Conservation (phyloP, 2,329 filamentous ascomycete species). For the Aspergillus novofumigatus region DNA sequence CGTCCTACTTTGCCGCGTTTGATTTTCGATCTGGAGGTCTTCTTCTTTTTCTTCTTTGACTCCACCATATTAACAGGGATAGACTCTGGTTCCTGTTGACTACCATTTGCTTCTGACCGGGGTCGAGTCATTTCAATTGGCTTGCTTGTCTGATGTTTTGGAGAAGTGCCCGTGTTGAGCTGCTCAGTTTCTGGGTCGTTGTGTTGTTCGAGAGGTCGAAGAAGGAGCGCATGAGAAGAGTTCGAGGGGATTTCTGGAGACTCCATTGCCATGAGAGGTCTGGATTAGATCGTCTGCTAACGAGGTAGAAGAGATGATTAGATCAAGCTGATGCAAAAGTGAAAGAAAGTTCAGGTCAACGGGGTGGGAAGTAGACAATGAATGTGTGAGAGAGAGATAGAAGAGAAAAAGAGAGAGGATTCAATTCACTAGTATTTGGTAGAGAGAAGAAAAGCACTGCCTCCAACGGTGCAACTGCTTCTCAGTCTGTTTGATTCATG, state of each 20-base stretch:
- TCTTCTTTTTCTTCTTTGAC: slow-evolving; percentile 33
- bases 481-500: not conserved
- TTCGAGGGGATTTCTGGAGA: not conserved
- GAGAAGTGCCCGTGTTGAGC: not conserved
- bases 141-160: not conserved
- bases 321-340: not conserved
- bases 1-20: slow-evolving; percentile 30
- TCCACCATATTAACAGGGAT: slow-evolving; percentile 6
- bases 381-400: not conserved
- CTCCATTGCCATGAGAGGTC: not conserved
- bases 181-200: not conserved
- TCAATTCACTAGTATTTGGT: not conserved
- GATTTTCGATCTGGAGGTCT: slow-evolving; percentile 34
- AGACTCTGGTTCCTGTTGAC: not conserved
- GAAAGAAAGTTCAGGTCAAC: not conserved
- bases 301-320: not conserved
- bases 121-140: not conserved
- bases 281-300: not conserved
- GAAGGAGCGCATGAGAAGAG: not conserved
- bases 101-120: not conserved
- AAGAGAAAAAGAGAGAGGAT: not conserved
- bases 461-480: not conserved
- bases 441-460: not conserved
- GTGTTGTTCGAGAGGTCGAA: not conserved
- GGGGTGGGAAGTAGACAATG: not conserved